Percentiles rank a stretch among this genome's conserved stretches.
Evolutionary conservation across 495 filamentous ascomycete genomes (phyloP).

Genomic region (Xylaria nigripes): DNA sequence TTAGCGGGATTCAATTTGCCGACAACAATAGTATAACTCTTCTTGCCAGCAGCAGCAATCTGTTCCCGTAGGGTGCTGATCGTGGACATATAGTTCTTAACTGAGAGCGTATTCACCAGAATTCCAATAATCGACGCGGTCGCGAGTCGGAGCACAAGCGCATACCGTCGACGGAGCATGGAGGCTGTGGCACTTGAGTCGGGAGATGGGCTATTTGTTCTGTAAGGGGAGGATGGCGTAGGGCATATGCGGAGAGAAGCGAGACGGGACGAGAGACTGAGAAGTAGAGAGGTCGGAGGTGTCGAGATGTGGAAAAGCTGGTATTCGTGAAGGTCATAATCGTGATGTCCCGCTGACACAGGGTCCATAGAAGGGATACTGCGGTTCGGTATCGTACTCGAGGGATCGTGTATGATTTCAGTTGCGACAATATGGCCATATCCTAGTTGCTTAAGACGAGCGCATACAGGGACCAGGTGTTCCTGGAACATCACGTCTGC

Average conservation of each 20-base stretch:
- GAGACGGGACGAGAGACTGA: slow-evolving; percentile 81
- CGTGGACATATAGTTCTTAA: slow-evolving; percentile 80
- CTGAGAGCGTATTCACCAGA: slow-evolving; percentile 86
- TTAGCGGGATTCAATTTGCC: slow-evolving; percentile 95
- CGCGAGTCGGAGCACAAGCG: slow-evolving; percentile 69
- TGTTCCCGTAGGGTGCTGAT: slow-evolving; percentile 59
- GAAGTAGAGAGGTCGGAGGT: slow-evolving; percentile 74
- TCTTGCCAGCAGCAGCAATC: slow-evolving; percentile 75
- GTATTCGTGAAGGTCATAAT: slow-evolving; percentile 53
- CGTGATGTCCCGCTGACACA: background rate
- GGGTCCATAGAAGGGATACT: slow-evolving; percentile 22
- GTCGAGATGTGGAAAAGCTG: slow-evolving; percentile 83
- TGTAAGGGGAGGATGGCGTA: slow-evolving; percentile 39
- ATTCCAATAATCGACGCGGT: slow-evolving; percentile 82
- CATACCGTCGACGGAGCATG: slow-evolving; percentile 78
- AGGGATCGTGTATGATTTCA: slow-evolving; percentile 66
- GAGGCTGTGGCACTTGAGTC: slow-evolving; percentile 30
- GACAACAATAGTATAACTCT: slow-evolving; percentile 91
- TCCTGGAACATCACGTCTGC: slow-evolving; percentile 81
- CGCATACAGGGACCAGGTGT: slow-evolving; percentile 46
- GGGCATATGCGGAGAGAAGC: slow-evolving; percentile 69
- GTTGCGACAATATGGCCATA: slow-evolving; percentile 66
- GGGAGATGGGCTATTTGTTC: slow-evolving; percentile 38
- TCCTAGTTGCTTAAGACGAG: slow-evolving; percentile 36
- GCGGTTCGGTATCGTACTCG: slow-evolving; percentile 79